Evolutionary conservation across 78 protist species (phyloP).

Genomic region (Dictyostelium discoideum): DNA sequence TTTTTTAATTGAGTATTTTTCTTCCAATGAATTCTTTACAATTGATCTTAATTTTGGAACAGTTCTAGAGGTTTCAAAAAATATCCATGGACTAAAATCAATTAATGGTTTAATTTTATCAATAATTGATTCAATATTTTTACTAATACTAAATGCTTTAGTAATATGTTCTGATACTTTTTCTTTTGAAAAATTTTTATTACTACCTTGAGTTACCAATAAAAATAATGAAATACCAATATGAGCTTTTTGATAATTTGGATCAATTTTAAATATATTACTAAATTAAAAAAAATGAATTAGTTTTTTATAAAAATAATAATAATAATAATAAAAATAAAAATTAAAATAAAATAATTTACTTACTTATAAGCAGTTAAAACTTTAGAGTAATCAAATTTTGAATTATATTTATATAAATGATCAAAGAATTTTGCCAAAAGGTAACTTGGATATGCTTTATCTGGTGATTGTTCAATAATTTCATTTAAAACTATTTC

Average conservation of each 20-base stretch:
- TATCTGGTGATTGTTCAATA: background rate
- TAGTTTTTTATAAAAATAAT: too few relatives aligned
- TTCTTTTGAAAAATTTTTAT: background rate
- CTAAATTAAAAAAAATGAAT: too few relatives aligned
- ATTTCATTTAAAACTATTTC: background rate
- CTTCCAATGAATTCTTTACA: background rate
- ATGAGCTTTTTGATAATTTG: conserved; percentile 2
- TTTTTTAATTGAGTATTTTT: background rate
- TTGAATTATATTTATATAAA: background rate
- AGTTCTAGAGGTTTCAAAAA: background rate
- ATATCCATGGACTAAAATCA: background rate
- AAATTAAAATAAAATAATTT: too few relatives aligned
- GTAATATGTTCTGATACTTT: background rate
- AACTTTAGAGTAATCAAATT: background rate
- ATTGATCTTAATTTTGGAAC: background rate
- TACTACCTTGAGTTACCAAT: background rate
- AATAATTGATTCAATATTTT: background rate
- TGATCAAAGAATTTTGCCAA: background rate
- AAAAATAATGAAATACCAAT: background rate
- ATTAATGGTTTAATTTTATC: background rate
- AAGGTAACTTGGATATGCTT: conserved; percentile 1
- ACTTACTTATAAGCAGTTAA: background rate
- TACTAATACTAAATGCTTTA: background rate
- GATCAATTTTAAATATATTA: background rate
- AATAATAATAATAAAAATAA: too few relatives aligned